Conservation (phyloP, 495 filamentous ascomycete genomes). For the Margaritispora aquatica region DNA sequence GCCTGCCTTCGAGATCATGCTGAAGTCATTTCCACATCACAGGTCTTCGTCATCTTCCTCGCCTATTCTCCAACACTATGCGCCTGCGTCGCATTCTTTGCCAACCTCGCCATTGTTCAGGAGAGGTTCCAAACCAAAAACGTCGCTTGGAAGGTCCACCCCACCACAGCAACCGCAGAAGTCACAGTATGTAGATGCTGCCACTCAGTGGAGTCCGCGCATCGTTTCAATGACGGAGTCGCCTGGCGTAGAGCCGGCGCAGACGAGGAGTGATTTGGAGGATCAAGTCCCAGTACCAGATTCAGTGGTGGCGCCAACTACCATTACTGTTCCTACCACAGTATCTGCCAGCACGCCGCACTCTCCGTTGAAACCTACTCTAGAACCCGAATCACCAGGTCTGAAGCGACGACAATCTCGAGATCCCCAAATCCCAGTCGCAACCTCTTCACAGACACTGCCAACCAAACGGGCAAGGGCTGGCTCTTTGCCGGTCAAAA, state of each 20-base stretch:
- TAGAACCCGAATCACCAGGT: conserved; percentile 33
- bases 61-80: conserved; percentile 23
- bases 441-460: background rate
- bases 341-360: conserved; percentile 23
- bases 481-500: conserved; percentile 38
- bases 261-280: background rate
- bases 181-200: conserved; percentile 21
- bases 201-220: conserved; percentile 19
- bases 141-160: background rate
- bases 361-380: conserved; percentile 30
- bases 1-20: conserved; percentile 27
- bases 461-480: conserved; percentile 11
- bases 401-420: conserved; percentile 13
- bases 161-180: background rate
- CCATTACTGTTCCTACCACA: conserved; percentile 9
- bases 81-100: conserved; percentile 24
- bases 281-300: background rate
- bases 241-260: conserved; percentile 27
- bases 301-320: background rate
- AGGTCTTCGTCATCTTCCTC: conserved; percentile 28
- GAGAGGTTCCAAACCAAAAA: conserved; percentile 12
- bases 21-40: conserved; percentile 42
- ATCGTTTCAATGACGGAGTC: conserved; percentile 14
- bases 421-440: background rate
- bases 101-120: conserved; percentile 13